Percentiles rank a stretch among this genome's conserved stretches.
These are phyloP conservation scores for Steccherinum ochraceum DNA, from an alignment of 768 basidiomycete genomes.

Conservation along the genomic window DNA sequence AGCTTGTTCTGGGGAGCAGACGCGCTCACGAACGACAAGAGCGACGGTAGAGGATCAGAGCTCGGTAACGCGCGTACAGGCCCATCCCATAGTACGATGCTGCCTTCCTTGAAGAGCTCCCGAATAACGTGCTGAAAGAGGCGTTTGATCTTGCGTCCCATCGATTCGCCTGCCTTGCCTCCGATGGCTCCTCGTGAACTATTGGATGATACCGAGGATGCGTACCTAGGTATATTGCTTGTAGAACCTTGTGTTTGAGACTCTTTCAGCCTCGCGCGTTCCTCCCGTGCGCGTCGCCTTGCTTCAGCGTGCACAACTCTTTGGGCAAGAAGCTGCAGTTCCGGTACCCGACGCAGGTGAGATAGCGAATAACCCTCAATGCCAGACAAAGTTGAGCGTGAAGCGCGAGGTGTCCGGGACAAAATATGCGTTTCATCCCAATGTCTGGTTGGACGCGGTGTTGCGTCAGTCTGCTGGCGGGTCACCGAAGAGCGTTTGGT, in stretches of 20 bases:
- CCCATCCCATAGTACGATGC: conserved; percentile 68
- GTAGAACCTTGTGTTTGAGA: not conserved
- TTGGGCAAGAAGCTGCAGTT: conserved; percentile 56
- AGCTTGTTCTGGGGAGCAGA: conserved; percentile 28
- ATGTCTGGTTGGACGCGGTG: conserved; percentile 2
- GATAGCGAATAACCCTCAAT: conserved; percentile 61
- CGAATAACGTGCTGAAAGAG: conserved; percentile 62
- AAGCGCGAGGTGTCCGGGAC: not conserved
- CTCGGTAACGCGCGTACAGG: conserved; percentile 35
- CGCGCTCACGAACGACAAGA: conserved; percentile 3
- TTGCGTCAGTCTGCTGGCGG: not conserved
- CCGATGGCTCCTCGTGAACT: not conserved
- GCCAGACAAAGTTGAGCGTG: not conserved
- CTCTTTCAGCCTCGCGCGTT: conserved; percentile 34
- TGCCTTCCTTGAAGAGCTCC: conserved; percentile 65
- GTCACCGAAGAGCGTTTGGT: conserved; percentile 24
- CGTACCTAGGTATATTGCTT: not conserved
- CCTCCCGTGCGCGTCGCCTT: conserved; percentile 46
- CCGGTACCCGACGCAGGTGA: conserved; percentile 72
- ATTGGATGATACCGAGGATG: not conserved
- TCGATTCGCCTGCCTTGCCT: conserved; percentile 19
- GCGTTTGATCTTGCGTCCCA: conserved; percentile 48
- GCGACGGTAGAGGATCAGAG: conserved; percentile 4
- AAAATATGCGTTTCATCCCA: not conserved
- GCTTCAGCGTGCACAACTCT: conserved; percentile 59